Percentiles rank a stretch among this genome's conserved stretches.
Evolutionary conservation across 805 yeast species (phyloP).

Genomic region (Candida ortonii): DNA sequence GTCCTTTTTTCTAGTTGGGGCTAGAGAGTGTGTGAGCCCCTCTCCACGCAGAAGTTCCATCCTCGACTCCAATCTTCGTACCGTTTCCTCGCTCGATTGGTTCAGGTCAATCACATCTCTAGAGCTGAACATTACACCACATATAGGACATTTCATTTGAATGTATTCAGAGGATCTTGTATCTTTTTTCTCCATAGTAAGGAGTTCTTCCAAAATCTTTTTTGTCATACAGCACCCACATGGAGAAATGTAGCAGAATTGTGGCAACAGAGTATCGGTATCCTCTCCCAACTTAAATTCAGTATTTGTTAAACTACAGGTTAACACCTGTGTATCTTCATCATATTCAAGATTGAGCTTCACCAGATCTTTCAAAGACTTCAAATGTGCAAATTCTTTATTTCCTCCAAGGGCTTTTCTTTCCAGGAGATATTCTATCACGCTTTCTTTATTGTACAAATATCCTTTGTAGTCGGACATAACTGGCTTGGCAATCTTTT

Average conservation of each 20-base stretch:
- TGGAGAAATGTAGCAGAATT: constrained; percentile 43
- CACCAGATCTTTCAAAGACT: constrained; percentile 26
- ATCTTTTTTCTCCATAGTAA: constrained; percentile 7
- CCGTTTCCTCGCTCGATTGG: constrained; percentile 10
- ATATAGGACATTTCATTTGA: constrained; percentile 39
- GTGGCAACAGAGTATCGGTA: constrained; percentile 10
- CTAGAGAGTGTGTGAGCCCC: constrained; percentile 38
- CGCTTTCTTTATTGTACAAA: constrained; percentile 60
- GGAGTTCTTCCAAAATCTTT: constrained; percentile 29
- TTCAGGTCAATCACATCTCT: constrained; percentile 35
- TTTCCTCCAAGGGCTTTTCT: constrained; percentile 22
- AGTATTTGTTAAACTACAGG: constrained; percentile 39
- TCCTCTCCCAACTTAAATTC: constrained; percentile 35
- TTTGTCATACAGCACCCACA: constrained; percentile 44
- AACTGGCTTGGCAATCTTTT: constrained; percentile 46
- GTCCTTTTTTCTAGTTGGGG: constrained; percentile 23
- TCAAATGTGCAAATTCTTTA: constrained; percentile 32
- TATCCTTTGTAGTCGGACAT: constrained; percentile 70
- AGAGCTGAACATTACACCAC: constrained; percentile 27
- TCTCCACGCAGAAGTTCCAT: constrained; percentile 16
- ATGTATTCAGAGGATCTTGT: constrained; percentile 1
- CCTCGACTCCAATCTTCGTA: constrained; percentile 14
- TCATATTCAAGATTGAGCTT: constrained; percentile 29
- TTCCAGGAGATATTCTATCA: constrained; percentile 54
- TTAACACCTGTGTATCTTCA: constrained; percentile 22